Evolutionary conservation across 2,329 filamentous ascomycete species (phyloP), one percentile per base, ranked within the genome.

Genomic region (Apiospora rasikravindrae): DNA sequence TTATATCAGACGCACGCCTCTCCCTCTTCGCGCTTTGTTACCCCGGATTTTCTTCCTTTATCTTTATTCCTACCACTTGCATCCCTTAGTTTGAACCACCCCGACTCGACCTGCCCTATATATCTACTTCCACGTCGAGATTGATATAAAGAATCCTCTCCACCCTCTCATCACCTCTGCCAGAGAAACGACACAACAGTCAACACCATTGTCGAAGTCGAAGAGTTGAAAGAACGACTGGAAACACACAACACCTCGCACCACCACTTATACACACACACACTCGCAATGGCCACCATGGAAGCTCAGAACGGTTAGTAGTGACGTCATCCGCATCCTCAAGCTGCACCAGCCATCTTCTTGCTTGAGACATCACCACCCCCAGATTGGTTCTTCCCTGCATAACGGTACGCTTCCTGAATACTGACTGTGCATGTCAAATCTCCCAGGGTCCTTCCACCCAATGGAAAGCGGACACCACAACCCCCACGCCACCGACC

Each of bases 231-330:
- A n/a, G 45, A 29, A 37, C 26, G 29, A 37, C 53, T 33, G 6
- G 16, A 61, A 33, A 37, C n/a, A 53, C 49, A 53, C n/a, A 51
- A 37, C 33, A 37, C 33, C 22, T n/a, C 45, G 19, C 45, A 37
- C 37, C 37, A 53, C 24, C n/a, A n/a, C n/a, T n/a, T n/a, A n/a
- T 24, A 53, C 51, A 29, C 26, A 29, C 24, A 29, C 49, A 19
- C 13, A 57, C 26, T n/a, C 22, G 24, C 33, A 37, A 64, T 64
- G 57, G 33, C 57, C 57, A 64, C 40, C 13, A 68, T 68, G 67
- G 67, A 68, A 68, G 67, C 42, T 22, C 67, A 68, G 40, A 68
- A 45, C 45, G 40, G 67, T 68, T 19, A 45, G 67, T 47, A 22
- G 26, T 47, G 24, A 47, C 67, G 26, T 45, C 57, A 64, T 24